Evolutionary conservation across 257 asterid species (phyloP).

Genomic region (Thymus quinquecostatus): DNA sequence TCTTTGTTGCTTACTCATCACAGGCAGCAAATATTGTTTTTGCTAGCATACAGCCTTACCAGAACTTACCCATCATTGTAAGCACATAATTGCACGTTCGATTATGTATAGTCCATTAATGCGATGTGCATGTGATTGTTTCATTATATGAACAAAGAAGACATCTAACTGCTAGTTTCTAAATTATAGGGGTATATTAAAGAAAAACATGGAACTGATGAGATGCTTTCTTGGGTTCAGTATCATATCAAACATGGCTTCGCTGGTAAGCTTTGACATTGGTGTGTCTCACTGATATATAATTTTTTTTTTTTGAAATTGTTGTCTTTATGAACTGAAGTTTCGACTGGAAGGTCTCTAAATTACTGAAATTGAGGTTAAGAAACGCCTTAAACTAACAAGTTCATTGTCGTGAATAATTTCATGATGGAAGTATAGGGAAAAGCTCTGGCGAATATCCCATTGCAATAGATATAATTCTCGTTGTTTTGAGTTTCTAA

Average conservation of each 20-base stretch:
- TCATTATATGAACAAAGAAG: constrained; percentile 9
- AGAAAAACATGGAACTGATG: constrained; percentile 76
- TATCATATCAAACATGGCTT: constrained; percentile 64
- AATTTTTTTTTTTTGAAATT: constrained; percentile 2
- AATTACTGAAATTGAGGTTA: background rate
- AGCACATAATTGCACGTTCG: constrained; percentile 37
- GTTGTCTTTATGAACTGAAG: constrained; percentile 16
- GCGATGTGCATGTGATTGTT: constrained; percentile 7
- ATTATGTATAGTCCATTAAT: constrained; percentile 10
- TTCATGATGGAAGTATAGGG: background rate
- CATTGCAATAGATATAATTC: background rate
- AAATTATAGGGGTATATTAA: constrained; percentile 47
- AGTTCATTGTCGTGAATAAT: too few relatives aligned
- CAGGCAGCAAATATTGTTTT: constrained; percentile 65
- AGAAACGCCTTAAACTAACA: too few relatives aligned
- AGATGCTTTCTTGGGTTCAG: constrained; percentile 65
- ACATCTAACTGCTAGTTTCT: constrained; percentile 7
- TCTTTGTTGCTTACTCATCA: constrained; percentile 35
- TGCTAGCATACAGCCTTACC: constrained; percentile 66
- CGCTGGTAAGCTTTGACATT: constrained; percentile 52
- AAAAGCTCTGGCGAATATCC: background rate
- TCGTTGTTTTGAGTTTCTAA: background rate
- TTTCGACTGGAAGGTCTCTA: background rate
- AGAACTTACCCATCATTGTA: constrained; percentile 55
- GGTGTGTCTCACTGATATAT: background rate